Conservation (phyloP, 2,329 filamentous ascomycete genomes). For the Aspergillus aculeatus region DNA sequence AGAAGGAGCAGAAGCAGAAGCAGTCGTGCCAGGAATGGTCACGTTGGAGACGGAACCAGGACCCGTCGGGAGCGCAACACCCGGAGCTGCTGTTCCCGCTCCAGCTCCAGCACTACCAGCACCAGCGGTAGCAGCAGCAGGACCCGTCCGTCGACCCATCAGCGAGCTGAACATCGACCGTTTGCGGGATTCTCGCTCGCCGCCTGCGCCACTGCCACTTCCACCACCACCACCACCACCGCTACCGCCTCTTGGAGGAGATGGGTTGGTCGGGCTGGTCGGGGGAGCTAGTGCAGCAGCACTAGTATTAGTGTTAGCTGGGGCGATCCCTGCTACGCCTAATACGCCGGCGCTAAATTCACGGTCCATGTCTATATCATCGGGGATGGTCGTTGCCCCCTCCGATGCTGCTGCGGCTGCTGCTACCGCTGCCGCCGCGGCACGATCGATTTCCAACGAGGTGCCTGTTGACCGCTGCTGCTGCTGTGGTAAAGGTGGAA, state of each 20-base stretch:
- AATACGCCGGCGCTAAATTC: background rate
- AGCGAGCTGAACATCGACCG: constrained; percentile 45
- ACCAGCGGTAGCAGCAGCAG: background rate
- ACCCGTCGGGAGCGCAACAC: background rate
- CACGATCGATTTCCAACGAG: constrained; percentile 10
- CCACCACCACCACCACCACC: no score
- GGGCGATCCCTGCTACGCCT: background rate
- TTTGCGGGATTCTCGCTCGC: constrained; percentile 30
- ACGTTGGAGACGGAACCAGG: background rate
- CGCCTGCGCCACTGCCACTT: no score
- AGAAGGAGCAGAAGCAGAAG: constrained; percentile 1
- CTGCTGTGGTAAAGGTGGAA: constrained; percentile 56
- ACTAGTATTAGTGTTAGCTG: background rate
- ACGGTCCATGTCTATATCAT: background rate
- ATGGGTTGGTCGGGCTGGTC: background rate
- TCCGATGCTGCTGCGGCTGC: background rate
- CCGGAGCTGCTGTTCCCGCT: background rate
- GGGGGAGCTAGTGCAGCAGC: background rate
- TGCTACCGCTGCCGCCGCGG: background rate
- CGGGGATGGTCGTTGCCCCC: background rate
- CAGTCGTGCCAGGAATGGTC: background rate
- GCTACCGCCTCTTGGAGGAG: no score
- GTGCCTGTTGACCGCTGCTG: background rate
- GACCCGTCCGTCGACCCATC: constrained; percentile 29
- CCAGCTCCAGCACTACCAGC: background rate